Percentiles rank a stretch among this genome's conserved stretches.
These are phyloP conservation scores for Solanum tarapatanum DNA, from an alignment of 257 asterid genomes.

Conservation along the genomic window DNA sequence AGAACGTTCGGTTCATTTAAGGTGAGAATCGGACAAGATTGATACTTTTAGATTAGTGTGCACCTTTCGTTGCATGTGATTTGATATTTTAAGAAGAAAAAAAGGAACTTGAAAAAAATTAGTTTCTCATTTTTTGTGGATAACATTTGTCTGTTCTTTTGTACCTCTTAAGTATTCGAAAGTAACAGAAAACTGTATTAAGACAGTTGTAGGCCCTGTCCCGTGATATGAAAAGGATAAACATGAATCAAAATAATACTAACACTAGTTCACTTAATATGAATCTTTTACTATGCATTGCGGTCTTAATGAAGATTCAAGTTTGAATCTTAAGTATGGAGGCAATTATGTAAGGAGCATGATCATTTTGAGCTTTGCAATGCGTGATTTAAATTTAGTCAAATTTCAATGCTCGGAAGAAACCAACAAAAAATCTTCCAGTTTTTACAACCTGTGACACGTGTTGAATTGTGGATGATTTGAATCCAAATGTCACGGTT, in stretches of 20 bases:
- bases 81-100: background rate
- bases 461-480: background rate
- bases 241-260: background rate
- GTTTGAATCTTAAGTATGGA: too few species aligned
- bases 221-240: background rate
- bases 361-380: too few species aligned
- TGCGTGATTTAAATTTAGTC: too few species aligned
- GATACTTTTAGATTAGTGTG: background rate
- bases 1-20: background rate
- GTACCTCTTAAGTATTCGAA: background rate
- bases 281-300: too few species aligned
- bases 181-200: background rate
- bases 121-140: background rate
- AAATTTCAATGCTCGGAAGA: too few species aligned
- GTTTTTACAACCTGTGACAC: background rate
- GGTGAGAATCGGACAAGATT: background rate
- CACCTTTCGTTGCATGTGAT: background rate
- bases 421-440: background rate
- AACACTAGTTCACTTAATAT: background rate
- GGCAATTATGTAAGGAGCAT: fast-evolving
- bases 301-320: too few species aligned
- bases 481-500: background rate
- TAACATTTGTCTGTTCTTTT: background rate
- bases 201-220: background rate
- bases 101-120: background rate